Evolutionary conservation across 352 stramenopile species (phyloP).

Genomic region (Lagenidium sp.): DNA sequence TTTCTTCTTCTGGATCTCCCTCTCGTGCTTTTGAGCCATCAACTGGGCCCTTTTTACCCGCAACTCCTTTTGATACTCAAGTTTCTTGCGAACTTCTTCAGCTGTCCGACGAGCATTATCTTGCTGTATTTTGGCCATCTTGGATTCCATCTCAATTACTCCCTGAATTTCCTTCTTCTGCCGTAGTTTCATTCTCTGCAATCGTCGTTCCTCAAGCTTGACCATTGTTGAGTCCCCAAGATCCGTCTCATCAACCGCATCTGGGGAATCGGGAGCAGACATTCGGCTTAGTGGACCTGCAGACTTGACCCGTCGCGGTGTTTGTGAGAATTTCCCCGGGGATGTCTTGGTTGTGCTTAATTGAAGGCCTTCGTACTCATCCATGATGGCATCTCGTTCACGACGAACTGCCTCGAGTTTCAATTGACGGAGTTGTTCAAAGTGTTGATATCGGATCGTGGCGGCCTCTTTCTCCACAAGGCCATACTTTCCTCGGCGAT

Average conservation of each 20-base stretch:
- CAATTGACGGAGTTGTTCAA: constrained; percentile 51
- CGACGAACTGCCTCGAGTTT: constrained; percentile 47
- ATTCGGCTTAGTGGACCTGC: constrained; percentile 7
- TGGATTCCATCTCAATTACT: constrained; percentile 74
- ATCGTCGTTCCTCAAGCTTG: constrained; percentile 46
- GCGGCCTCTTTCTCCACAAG: constrained; percentile 67
- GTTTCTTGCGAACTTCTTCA: constrained; percentile 42
- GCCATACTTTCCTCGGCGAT: constrained; percentile 42
- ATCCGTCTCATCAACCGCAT: not conserved
- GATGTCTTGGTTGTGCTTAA: not conserved
- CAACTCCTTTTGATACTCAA: constrained; percentile 52
- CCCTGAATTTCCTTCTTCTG: constrained; percentile 66
- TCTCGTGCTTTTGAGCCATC: constrained; percentile 45
- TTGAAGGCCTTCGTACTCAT: constrained; percentile 9
- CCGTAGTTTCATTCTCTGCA: constrained; percentile 56
- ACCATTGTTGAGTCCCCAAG: constrained; percentile 43
- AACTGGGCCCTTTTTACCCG: constrained; percentile 30
- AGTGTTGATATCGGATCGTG: constrained; percentile 58
- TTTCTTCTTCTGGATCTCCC: constrained; percentile 52
- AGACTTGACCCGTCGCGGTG: constrained; percentile 2
- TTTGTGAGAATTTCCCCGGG: no score
- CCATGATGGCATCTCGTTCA: constrained; percentile 47
- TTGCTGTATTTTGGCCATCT: constrained; percentile 53
- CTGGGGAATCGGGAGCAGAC: not conserved
- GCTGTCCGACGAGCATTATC: constrained; percentile 42